Evolutionary conservation across 768 basidiomycete genomes (phyloP), one percentile per base, ranked within the genome.

Genomic region (Tylopilus sp.): DNA sequence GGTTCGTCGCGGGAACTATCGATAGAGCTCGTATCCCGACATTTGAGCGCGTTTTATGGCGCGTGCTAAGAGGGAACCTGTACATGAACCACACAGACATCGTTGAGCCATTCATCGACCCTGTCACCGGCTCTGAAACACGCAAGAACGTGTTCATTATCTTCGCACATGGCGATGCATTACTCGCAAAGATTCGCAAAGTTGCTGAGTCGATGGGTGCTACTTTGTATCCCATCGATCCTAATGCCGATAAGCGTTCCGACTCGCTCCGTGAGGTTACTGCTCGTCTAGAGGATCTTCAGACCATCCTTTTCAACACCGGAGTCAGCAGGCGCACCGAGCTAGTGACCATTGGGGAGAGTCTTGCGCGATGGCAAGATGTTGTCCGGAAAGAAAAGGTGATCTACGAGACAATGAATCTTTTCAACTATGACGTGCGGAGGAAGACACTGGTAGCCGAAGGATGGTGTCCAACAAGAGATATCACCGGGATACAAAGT

Each of bases 71-170:
- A 54, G 97, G 97, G 45, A 98, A 99, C 69, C 78, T 99, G 21
- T 99, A 96, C 76, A 98, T 99, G 96, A 99, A 98, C 73, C 88
- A 93, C 71, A 91, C 87, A 49, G 95, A 98, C 71, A 98, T 99
- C 61, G 79, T 81, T 34, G 92, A 96, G 60, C 89, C 92, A 7
- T 97, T 98, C 63, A 78, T 92, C 52, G 92, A 98, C 66, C 89
- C 94, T 14, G 79, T 77, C 21, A 90, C 90, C 0, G 88, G 87
- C 31, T 76, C 73, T 19, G 90, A 95, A 74, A 89, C 89, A 21
- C 84, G 89, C 76, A 99, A 98, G 81, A 94, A 98, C 63, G 97
- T 98, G 36, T 99, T 99, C 76, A 96, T 99, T 74, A 98, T 99
- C 67, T 99, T 99, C 63, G 97, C 97, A 0, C 95, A 99, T 61